Evolutionary conservation across 352 stramenopile genomes (phyloP).

Genomic region (Phytophthora niederhauseri): DNA sequence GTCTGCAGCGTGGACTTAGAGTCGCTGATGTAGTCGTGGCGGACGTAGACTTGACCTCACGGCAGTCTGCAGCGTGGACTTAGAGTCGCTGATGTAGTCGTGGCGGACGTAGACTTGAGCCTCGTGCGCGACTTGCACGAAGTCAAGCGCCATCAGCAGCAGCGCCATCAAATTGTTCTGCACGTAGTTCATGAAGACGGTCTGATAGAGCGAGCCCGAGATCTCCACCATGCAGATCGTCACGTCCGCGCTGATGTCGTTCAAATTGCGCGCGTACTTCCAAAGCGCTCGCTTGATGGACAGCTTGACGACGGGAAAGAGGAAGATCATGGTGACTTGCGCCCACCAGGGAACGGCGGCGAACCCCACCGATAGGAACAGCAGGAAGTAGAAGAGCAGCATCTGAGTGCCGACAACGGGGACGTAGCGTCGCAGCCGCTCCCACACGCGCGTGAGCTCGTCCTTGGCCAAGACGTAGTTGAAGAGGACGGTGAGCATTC

Average conservation of each 20-base stretch:
- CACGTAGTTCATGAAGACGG: conserved; percentile 33
- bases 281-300: conserved; percentile 30
- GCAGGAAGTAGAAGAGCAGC: conserved; percentile 26
- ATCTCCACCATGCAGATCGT: conserved; percentile 38
- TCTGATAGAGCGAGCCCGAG: conserved; percentile 37
- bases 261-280: conserved; percentile 22
- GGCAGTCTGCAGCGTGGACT: conserved; percentile 1
- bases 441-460: conserved; percentile 4
- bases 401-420: conserved; percentile 22
- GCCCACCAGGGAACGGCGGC: conserved; percentile 1
- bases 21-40: conserved; percentile 14
- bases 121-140: conserved; percentile 16
- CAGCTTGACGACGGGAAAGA: conserved; percentile 26
- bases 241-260: conserved; percentile 33
- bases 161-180: conserved; percentile 11
- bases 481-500: conserved; percentile 9
- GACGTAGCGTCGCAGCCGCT: conserved; percentile 13
- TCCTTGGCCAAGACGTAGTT: conserved; percentile 17
- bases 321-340: conserved; percentile 21
- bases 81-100: conserved; percentile 12
- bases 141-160: conserved; percentile 21
- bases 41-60: conserved; percentile 15
- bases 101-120: conserved; percentile 13
- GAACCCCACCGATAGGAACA: conserved; percentile 22
- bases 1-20: conserved; percentile 1